Evolutionary conservation across 2,329 filamentous ascomycete species (phyloP).

Genomic region (Fusarium humuli): DNA sequence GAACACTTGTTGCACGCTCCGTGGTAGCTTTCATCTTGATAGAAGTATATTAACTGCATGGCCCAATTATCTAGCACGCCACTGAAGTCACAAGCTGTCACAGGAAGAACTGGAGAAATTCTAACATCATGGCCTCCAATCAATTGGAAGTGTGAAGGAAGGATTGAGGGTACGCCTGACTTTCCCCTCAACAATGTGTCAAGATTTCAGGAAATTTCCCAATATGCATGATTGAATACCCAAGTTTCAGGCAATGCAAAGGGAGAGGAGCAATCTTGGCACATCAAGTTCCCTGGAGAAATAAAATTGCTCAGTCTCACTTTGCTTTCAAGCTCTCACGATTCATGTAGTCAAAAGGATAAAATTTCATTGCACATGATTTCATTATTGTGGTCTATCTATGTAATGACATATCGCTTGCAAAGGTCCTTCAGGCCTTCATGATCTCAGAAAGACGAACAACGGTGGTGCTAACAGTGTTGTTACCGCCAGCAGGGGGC

Average conservation of each 20-base stretch:
- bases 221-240: neutral
- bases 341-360: neutral
- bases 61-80: neutral
- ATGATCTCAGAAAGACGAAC: constrained; percentile 47
- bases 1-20: neutral
- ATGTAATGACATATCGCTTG: accelerated
- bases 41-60: neutral
- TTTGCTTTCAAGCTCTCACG: neutral
- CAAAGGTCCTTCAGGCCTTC: constrained; percentile 23
- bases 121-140: neutral
- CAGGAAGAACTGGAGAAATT: neutral
- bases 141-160: accelerated
- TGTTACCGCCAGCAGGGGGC: constrained; percentile 58
- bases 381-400: neutral
- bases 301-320: neutral
- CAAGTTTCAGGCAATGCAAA: neutral
- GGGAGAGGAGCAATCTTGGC: neutral
- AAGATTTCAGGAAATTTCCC: neutral
- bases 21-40: neutral
- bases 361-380: neutral
- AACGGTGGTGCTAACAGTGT: constrained; percentile 56
- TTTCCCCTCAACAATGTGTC: neutral
- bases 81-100: neutral
- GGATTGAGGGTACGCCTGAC: neutral
- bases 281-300: accelerated